Base-by-base conservation (phyloP, 1,139 yeast genomes). In the Hansenula lynferdii region DNA sequence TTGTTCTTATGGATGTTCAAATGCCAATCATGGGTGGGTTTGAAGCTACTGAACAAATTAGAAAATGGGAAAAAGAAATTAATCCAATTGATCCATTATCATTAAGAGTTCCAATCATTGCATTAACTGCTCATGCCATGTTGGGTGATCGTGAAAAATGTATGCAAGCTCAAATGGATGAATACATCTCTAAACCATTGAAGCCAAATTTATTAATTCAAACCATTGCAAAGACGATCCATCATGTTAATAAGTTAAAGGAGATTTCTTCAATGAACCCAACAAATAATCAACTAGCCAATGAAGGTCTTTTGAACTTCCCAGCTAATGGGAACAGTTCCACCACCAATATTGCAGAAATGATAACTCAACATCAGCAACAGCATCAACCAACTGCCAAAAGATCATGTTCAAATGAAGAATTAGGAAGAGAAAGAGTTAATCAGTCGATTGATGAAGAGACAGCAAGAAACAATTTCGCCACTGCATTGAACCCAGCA, bases 1-100 rank as follows among this genome's bases (percentile, higher is more conserved):
- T 83, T 36, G 86, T 86, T 14, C 71, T 86, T 49, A 86, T 86
- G 96, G 96, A 86, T 65, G 95, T 86, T 31, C 95, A 86, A 61
- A 86, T 86, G 96, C 96, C 96, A 7, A 87, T 85, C 8, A 85
- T 86, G 94, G 95, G 95, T 33, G 96, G 96, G 0, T 86, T 86
- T 58, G 95, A 86, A 57, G 95, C 95, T 4, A 85, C 95, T 2
- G 86, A 83, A 41, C 76, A 79, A 58, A 86, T 86, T 40, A 69
- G 95, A 51, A 90, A 83, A 58, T 85, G 94, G 94, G 96, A 86
- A 62, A 78, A 74, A 65, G 85, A 82, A 60, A 86, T 86, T n/a
- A 80, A 81, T 27, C 67, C 73, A 24, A 49, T 52, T 20, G 53
- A 51, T 38, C 60, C 65, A 39, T 65, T 80, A 39, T 71, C 75